Evolutionary conservation across 2,329 filamentous ascomycete species (phyloP).

Genomic region (Scedosporium apiospermum): DNA sequence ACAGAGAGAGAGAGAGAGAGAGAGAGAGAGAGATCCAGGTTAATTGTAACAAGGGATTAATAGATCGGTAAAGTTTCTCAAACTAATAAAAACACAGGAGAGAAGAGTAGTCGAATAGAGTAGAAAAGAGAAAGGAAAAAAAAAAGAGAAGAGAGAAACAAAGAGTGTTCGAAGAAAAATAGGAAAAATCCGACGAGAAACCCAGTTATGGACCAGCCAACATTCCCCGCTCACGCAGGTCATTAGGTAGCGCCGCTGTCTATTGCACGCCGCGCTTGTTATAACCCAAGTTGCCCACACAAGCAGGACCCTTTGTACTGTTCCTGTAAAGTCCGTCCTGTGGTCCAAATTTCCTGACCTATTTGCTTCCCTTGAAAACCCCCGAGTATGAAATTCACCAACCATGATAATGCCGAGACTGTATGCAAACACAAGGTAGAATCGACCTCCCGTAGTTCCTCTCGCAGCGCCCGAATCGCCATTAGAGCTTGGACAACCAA

Average conservation of each 20-base stretch:
- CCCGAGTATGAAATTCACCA: not conserved
- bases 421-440: constrained; percentile 5
- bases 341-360: constrained; percentile 6
- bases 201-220: constrained; percentile 7
- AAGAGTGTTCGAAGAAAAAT: not conserved
- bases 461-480: not conserved
- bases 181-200: constrained; percentile 1
- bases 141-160: constrained; percentile 30
- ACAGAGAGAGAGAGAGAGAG: not conserved
- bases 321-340: constrained; percentile 6
- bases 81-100: constrained; percentile 7
- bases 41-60: not conserved
- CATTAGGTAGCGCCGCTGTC: constrained; percentile 5
- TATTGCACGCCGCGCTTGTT: constrained; percentile 4
- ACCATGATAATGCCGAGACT: constrained; percentile 6
- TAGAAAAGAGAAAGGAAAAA: constrained; percentile 18
- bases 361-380: not conserved
- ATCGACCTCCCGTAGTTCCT: not conserved
- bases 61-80: not conserved
- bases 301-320: constrained; percentile 5
- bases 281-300: constrained; percentile 6
- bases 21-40: constrained; percentile 6
- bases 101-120: constrained; percentile 14
- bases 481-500: not conserved
- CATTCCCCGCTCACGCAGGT: constrained; percentile 6